Percentiles rank a stretch among this genome's conserved stretches.
Conservation (phyloP, 495 filamentous ascomycete genomes). For the Penicillium turbatum region DNA sequence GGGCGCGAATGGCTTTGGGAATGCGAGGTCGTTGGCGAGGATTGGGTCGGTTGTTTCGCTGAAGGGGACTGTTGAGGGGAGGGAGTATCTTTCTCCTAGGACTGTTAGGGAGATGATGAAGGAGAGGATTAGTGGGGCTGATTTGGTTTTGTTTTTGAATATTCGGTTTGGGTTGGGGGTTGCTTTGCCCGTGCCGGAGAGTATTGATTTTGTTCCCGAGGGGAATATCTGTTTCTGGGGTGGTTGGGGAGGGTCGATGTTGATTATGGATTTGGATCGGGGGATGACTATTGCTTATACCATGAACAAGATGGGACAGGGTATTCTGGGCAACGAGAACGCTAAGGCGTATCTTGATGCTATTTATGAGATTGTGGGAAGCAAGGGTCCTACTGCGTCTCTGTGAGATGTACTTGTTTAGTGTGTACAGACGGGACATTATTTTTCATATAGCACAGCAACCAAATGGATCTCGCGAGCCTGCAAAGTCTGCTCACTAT, state of each 20-base stretch:
- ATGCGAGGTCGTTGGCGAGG: slow-evolving; percentile 31
- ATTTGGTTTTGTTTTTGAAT: slow-evolving; percentile 26
- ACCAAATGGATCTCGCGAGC: no score
- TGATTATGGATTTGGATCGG: slow-evolving; percentile 41
- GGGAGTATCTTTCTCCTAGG: slow-evolving; percentile 24
- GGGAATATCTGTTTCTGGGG: slow-evolving; percentile 39
- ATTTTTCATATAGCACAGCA: no score
- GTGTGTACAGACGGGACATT: no score
- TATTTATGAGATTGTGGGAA: slow-evolving; percentile 30
- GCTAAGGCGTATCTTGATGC: slow-evolving; percentile 31
- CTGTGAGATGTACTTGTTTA: neutral
- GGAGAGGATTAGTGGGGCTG: slow-evolving; percentile 32
- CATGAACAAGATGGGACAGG: slow-evolving; percentile 41
- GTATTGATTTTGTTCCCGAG: slow-evolving; percentile 24
- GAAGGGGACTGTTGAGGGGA: slow-evolving; percentile 29
- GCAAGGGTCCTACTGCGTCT: neutral
- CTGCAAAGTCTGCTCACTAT: no score
- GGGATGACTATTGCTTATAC: slow-evolving; percentile 40
- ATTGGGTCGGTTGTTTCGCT: slow-evolving; percentile 32
- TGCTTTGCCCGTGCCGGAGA: slow-evolving; percentile 20
- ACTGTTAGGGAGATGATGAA: slow-evolving; percentile 36
- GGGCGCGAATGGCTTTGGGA: slow-evolving; percentile 30
- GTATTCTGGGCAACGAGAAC: slow-evolving; percentile 27
- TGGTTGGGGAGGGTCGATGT: slow-evolving; percentile 42
- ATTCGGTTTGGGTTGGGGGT: slow-evolving; percentile 38